These are phyloP conservation scores for Dactylellina haptotyla DNA, from an alignment of 2,329 filamentous ascomycete genomes.

Conservation along the genomic window DNA sequence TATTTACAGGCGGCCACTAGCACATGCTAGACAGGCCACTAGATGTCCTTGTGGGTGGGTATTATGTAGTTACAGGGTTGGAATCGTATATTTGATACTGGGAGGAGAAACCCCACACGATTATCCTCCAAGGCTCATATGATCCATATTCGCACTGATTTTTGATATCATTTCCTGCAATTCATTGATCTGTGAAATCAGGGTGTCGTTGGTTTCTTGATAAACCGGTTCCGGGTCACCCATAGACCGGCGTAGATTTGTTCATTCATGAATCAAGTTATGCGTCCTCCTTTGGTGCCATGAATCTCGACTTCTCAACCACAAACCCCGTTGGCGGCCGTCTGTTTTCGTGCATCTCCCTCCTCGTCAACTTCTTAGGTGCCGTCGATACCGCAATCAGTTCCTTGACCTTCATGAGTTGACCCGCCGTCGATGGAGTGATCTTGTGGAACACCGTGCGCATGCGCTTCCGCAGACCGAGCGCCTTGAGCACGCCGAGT, in stretches of 20 bases:
- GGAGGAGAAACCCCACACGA: neutral
- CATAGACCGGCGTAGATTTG: no score
- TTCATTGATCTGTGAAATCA: no score
- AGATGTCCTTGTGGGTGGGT: no score
- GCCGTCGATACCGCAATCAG: slow-evolving; percentile 85
- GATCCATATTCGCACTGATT: no score
- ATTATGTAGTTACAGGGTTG: neutral
- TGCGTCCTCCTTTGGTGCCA: slow-evolving; percentile 12
- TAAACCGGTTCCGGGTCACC: no score
- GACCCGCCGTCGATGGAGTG: slow-evolving; percentile 80
- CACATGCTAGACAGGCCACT: no score
- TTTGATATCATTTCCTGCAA: no score
- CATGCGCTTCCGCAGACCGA: slow-evolving; percentile 85
- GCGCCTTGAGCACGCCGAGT: slow-evolving; percentile 81
- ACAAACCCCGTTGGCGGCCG: slow-evolving; percentile 83
- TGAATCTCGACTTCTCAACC: slow-evolving; percentile 69
- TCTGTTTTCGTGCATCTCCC: slow-evolving; percentile 76
- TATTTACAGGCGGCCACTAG: no score
- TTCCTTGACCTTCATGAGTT: slow-evolving; percentile 95
- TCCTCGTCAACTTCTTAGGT: slow-evolving; percentile 70
- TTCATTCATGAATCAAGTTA: slow-evolving; percentile 1
- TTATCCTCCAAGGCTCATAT: neutral
- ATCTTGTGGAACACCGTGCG: slow-evolving; percentile 91
- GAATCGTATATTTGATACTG: neutral
- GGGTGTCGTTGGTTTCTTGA: no score